Conservation (phyloP, 2,329 filamentous ascomycete species). For the Cladosporium sp. region DNA sequence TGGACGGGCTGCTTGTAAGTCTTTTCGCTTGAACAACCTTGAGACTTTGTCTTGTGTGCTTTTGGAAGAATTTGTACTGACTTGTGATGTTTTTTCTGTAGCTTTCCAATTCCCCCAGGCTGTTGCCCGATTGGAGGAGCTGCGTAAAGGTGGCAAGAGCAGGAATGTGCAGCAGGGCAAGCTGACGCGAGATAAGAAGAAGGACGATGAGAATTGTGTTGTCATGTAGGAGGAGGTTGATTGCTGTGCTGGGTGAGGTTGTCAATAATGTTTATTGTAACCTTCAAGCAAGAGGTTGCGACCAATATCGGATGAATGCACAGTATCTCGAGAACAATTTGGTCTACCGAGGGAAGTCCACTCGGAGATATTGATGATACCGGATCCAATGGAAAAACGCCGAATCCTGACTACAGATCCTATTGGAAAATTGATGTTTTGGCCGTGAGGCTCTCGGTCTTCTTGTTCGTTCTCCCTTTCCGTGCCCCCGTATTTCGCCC, state of each 20-base stretch:
- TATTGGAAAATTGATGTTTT: no score
- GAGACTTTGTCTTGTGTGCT: background rate
- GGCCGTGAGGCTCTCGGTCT: background rate
- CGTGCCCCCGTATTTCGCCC: background rate
- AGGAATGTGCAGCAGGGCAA: slow-evolving; percentile 58
- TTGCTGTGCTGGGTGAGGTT: background rate
- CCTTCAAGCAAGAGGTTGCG: no score
- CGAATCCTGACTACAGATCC: no score
- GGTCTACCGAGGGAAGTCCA: no score
- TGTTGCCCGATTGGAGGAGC: slow-evolving; percentile 85
- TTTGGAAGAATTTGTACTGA: slow-evolving; percentile 14
- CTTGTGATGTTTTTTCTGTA: slow-evolving; percentile 40
- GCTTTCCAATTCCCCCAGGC: slow-evolving; percentile 95
- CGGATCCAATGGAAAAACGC: no score
- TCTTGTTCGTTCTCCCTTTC: background rate
- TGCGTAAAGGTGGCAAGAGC: slow-evolving; percentile 74
- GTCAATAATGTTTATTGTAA: no score
- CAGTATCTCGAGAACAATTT: no score
- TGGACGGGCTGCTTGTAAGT: slow-evolving; percentile 92
- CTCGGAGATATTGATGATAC: no score
- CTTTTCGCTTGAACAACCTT: background rate
- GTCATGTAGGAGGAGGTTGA: slow-evolving; percentile 63
- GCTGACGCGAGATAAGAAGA: slow-evolving; percentile 76
- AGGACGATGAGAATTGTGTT: slow-evolving; percentile 84
- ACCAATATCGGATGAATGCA: no score